These are phyloP conservation scores for Phytophthora multivora DNA, from an alignment of 352 stramenopile species.

Conservation along the genomic window DNA sequence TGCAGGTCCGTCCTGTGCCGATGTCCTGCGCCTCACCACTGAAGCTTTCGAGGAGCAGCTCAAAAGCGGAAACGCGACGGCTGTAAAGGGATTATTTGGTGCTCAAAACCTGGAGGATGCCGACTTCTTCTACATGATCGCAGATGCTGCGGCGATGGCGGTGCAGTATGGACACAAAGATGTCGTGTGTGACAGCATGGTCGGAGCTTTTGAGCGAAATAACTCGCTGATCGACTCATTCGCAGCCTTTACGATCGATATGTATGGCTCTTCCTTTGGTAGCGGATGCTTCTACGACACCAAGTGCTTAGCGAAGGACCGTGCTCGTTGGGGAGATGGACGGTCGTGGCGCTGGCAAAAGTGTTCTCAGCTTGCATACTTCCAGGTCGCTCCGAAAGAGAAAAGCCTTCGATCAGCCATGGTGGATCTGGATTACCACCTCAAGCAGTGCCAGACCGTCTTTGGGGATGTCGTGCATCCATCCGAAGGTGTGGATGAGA, in stretches of 20 bases:
- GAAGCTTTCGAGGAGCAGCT: conserved; percentile 72
- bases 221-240: conserved; percentile 65
- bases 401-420: conserved; percentile 68
- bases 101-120: conserved; percentile 56
- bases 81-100: conserved; percentile 69
- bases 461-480: conserved; percentile 77
- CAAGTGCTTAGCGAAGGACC: conserved; percentile 58
- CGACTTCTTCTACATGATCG: conserved; percentile 93
- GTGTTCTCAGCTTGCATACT: conserved; percentile 86
- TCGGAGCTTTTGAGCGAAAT: conserved; percentile 52
- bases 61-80: conserved; percentile 46
- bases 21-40: conserved; percentile 67
- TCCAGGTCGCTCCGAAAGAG: conserved; percentile 72
- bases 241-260: conserved; percentile 78
- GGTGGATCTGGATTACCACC: conserved; percentile 79
- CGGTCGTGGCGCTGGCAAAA: conserved; percentile 91
- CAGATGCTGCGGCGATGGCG: conserved; percentile 85
- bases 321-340: conserved; percentile 64
- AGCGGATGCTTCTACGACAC: conserved; percentile 87
- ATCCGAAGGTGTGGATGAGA: conserved; percentile 58
- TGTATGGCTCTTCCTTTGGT: conserved; percentile 83
- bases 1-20: conserved; percentile 57
- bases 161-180: conserved; percentile 90
- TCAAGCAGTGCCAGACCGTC: conserved; percentile 73
- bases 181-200: conserved; percentile 69